A percentile compares a stretch with the other conserved stretches of the same genome.
phyloP scores from a whole-genome alignment of 441 rosid species.

The Erodium texanum region DNA sequence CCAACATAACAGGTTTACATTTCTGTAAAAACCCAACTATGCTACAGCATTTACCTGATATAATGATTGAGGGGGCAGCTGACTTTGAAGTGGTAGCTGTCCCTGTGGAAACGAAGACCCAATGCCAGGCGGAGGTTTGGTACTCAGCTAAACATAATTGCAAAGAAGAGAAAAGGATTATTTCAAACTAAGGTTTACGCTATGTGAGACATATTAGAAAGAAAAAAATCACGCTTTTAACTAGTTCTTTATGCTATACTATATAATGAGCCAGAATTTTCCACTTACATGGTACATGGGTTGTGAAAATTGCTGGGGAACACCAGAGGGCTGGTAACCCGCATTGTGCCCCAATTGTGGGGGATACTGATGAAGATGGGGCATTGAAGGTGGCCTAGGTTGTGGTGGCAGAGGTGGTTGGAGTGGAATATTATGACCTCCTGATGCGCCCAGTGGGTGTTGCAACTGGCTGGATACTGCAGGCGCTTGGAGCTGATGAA shows the following conservation, averaged over 20 bases:
- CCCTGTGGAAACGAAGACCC: conserved; percentile 61
- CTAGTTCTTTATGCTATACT: conserved; percentile 2
- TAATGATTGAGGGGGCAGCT: conserved; percentile 36
- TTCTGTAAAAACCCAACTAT: background rate
- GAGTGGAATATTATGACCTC: conserved; percentile 46
- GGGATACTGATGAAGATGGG: conserved; percentile 60
- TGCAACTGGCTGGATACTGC: conserved; percentile 58
- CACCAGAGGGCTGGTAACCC: conserved; percentile 61
- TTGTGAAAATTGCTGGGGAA: conserved; percentile 68
- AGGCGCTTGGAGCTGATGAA: conserved; percentile 60
- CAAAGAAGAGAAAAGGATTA: conserved; percentile 16
- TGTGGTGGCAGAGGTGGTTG: conserved; percentile 57
- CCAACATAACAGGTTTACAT: background rate
- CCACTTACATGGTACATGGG: conserved; percentile 67
- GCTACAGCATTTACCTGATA: conserved; percentile 39
- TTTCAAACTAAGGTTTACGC: background rate
- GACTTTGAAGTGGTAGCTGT: conserved; percentile 50
- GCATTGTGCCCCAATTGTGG: conserved; percentile 49
- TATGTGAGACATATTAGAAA: background rate
- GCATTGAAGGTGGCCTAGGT: conserved; percentile 39
- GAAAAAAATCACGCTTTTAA: background rate
- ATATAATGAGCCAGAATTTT: conserved; percentile 10
- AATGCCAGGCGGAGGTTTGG: conserved; percentile 41
- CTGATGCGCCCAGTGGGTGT: conserved; percentile 50
- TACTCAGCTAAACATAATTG: conserved; percentile 39